Evolutionary conservation across 352 stramenopile genomes (phyloP).

Genomic region (Phytophthora boehmeriae): DNA sequence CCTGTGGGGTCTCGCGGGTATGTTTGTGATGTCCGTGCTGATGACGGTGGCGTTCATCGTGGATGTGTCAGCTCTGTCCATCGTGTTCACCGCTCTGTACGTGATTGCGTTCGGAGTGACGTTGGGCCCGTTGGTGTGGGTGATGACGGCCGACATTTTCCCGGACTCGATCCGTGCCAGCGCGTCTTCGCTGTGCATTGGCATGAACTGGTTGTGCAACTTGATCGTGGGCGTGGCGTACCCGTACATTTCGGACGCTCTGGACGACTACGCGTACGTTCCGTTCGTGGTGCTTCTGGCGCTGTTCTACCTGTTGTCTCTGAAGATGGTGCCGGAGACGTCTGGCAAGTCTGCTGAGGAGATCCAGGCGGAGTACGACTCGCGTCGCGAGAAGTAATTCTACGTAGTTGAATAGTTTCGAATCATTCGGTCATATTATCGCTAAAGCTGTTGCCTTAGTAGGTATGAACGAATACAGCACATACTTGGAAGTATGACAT

Average conservation of each 20-base stretch:
- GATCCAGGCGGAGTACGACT: slow-evolving; percentile 45
- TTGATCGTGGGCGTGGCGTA: slow-evolving; percentile 53
- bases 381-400: slow-evolving; percentile 14
- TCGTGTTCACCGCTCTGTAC: slow-evolving; percentile 3
- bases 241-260: slow-evolving; percentile 48
- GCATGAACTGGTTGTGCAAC: slow-evolving; percentile 54
- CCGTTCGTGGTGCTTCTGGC: slow-evolving; percentile 47
- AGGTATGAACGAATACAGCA: too few species aligned
- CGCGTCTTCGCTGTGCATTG: slow-evolving; percentile 23
- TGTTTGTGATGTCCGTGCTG: slow-evolving; percentile 27
- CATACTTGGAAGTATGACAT: too few species aligned
- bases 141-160: slow-evolving; percentile 5
- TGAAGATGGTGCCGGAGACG: slow-evolving; percentile 49
- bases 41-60: slow-evolving; percentile 16
- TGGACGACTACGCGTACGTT: slow-evolving; percentile 41
- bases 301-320: slow-evolving; percentile 42
- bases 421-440: too few species aligned
- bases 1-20: slow-evolving; percentile 34
- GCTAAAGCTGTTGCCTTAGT: too few species aligned
- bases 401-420: not conserved
- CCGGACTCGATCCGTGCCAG: slow-evolving; percentile 4
- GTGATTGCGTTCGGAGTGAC: slow-evolving; percentile 2
- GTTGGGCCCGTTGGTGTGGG: not conserved
- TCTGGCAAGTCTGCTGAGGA: slow-evolving; percentile 51
- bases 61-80: slow-evolving; percentile 2